Conservation (phyloP, 257 asterid species). For the Coffea canephora region DNA sequence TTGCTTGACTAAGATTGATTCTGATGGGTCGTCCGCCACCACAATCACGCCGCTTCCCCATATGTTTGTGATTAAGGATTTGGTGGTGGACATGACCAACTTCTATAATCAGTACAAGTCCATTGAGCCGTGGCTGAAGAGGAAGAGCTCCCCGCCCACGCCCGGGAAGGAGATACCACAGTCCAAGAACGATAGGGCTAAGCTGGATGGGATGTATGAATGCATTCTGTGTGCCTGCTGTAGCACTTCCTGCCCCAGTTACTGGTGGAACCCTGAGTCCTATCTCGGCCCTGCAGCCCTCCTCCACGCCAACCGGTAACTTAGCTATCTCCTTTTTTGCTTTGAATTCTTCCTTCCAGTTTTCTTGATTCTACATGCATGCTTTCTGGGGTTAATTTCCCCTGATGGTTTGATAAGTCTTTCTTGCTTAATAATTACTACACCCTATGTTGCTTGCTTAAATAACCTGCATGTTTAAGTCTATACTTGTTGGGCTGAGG, state of each 20-base stretch:
- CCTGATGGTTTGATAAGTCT: neutral
- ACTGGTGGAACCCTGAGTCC: constrained; percentile 99
- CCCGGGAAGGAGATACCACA: constrained; percentile 78
- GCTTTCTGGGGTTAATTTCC: neutral
- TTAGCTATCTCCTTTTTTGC: neutral
- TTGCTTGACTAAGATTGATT: constrained; percentile 70
- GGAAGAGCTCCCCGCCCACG: constrained; percentile 57
- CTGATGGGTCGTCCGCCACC: constrained; percentile 35
- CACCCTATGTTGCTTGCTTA: neutral
- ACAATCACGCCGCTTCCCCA: constrained; percentile 89
- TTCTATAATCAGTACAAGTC: constrained; percentile 92
- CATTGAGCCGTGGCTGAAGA: constrained; percentile 95
- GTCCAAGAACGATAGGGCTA: constrained; percentile 80
- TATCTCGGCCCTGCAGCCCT: constrained; percentile 98
- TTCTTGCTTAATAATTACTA: neutral
- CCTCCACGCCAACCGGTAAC: constrained; percentile 83
- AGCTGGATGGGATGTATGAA: constrained; percentile 96
- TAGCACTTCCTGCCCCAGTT: constrained; percentile 93
- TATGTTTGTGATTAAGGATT: constrained; percentile 91
- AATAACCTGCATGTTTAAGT: neutral
- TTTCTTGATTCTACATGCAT: neutral
- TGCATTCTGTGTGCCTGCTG: constrained; percentile 97
- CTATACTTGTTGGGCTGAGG: neutral
- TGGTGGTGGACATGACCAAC: constrained; percentile 96
- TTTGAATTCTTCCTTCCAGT: neutral